Percentiles rank a stretch among this genome's conserved stretches.
These are phyloP conservation scores for Phylloporus scabripes DNA, from an alignment of 768 basidiomycete genomes.

Conservation along the genomic window DNA sequence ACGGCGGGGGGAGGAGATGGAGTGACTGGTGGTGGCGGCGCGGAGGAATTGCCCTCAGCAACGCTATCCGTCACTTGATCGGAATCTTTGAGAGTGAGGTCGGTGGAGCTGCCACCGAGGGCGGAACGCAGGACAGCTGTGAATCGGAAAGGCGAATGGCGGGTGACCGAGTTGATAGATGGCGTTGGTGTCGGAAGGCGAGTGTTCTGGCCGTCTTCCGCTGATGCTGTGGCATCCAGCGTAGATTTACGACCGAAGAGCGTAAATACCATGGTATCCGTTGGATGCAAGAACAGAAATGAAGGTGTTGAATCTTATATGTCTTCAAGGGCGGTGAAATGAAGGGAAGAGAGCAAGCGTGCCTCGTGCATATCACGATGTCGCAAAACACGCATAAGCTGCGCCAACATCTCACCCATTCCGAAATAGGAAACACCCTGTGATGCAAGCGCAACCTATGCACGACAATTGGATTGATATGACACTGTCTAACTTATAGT, in stretches of 20 bases:
- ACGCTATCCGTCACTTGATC: slow-evolving; percentile 5
- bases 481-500: no score
- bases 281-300: not conserved
- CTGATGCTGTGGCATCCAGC: slow-evolving; percentile 5
- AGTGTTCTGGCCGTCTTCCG: slow-evolving; percentile 3
- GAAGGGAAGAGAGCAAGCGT: slow-evolving; percentile 1
- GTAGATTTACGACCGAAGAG: slow-evolving; percentile 36
- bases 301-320: slow-evolving; percentile 8
- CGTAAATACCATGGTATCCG: slow-evolving; percentile 35
- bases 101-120: slow-evolving; percentile 19
- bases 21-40: slow-evolving; percentile 26
- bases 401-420: slow-evolving; percentile 3
- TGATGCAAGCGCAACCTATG: no score
- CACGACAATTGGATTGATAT: no score
- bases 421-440: slow-evolving; percentile 1
- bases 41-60: slow-evolving; percentile 8
- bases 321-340: slow-evolving; percentile 6
- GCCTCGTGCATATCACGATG: slow-evolving; percentile 21
- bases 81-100: slow-evolving; percentile 17
- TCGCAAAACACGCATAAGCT: slow-evolving; percentile 12
- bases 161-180: slow-evolving; percentile 35
- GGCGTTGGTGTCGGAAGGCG: slow-evolving; percentile 54
- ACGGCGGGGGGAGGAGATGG: slow-evolving; percentile 32
- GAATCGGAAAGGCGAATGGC: slow-evolving; percentile 21
- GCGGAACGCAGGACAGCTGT: slow-evolving; percentile 11